Conservation (phyloP, 805 yeast species). For the Blastobotrys peoriensis region DNA sequence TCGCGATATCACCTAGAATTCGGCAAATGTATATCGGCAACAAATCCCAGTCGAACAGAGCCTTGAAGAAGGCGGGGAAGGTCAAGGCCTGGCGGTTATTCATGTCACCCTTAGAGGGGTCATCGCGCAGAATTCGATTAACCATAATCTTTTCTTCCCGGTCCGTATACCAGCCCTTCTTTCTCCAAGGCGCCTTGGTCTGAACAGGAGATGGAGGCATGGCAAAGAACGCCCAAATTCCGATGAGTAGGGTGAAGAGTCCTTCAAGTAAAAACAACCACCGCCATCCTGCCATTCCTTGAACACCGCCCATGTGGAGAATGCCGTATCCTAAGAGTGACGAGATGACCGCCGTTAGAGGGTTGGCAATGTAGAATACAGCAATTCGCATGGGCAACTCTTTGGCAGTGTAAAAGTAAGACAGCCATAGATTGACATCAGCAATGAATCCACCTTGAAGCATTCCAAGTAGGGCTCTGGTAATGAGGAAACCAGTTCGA, state of each 20-base stretch:
- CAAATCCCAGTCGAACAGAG: constrained; percentile 45
- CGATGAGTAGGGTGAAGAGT: constrained; percentile 43
- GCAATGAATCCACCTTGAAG: constrained; percentile 62
- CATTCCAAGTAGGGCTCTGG: constrained; percentile 49
- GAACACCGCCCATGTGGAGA: constrained; percentile 41
- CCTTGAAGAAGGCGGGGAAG: constrained; percentile 34
- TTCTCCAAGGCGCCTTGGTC: constrained; percentile 39
- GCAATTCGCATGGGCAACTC: constrained; percentile 54
- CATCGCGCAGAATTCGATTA: constrained; percentile 55
- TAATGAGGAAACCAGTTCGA: constrained; percentile 39
- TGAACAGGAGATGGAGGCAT: constrained; percentile 51
- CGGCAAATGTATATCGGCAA: constrained; percentile 51
- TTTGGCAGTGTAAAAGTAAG: constrained; percentile 52
- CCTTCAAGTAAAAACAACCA: constrained; percentile 63
- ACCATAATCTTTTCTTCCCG: constrained; percentile 53
- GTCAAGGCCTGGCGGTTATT: constrained; percentile 51
- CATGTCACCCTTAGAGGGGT: constrained; percentile 61
- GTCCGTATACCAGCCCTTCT: constrained; percentile 50
- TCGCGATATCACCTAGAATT: constrained; percentile 36
- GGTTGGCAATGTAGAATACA: constrained; percentile 49
- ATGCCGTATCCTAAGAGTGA: constrained; percentile 47
- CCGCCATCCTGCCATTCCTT: constrained; percentile 48
- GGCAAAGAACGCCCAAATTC: constrained; percentile 37
- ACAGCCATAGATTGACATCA: constrained; percentile 52
- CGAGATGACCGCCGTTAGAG: constrained; percentile 38